Evolutionary conservation across 176 grass and related monocot species (phyloP), one percentile per base, ranked within the genome.

Genomic region (Paspalum notatum): DNA sequence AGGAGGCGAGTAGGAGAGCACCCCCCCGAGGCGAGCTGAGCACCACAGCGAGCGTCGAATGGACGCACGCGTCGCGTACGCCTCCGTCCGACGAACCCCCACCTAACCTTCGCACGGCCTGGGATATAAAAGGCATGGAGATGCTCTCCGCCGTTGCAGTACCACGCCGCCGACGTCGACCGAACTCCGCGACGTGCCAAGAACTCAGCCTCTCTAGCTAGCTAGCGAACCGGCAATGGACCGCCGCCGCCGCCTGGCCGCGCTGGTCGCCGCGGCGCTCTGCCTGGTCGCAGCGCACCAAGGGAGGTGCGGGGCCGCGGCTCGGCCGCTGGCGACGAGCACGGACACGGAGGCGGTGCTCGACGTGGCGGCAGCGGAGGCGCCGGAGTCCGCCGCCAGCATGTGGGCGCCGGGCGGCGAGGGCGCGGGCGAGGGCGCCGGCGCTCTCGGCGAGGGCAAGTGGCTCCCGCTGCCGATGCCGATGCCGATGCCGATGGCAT

Each of bases 401-500:
- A 42, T 25, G 43, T 83, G 68, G 75, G 22, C 68, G n/a, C n/a
- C n/a, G 22, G 72, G 18, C 20, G 60, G 26, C 46, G 11, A 16
- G 9, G 79, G 26, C 46, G 11, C 10, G 9, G 79, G 17, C 40
- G 61, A 24, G 2, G 60, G 41, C 32, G 62, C 13, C 22, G n/a
- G n/a, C n/a, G 48, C 48, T 1, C 68, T 88, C 22, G 10, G 46
- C 44, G 70, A 24, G 16, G 76, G 61, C 2, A 89, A 89, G 70
- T 80, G 87, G 87, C 76, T 87, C 71, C 85, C 77, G 7, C n/a
- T 83, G 16, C 81, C 81, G 43, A 2, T 78, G 57, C n/a, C 59
- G n/a, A n/a, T 88, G 80, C 81, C 81, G 13, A 53, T 87, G 59
- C 61, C 86, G 48, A 9, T 80, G 63, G 6, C 73, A 72, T 17